Base-by-base conservation (phyloP, 2,329 filamentous ascomycete genomes). In the Cyanodermella asteris region DNA sequence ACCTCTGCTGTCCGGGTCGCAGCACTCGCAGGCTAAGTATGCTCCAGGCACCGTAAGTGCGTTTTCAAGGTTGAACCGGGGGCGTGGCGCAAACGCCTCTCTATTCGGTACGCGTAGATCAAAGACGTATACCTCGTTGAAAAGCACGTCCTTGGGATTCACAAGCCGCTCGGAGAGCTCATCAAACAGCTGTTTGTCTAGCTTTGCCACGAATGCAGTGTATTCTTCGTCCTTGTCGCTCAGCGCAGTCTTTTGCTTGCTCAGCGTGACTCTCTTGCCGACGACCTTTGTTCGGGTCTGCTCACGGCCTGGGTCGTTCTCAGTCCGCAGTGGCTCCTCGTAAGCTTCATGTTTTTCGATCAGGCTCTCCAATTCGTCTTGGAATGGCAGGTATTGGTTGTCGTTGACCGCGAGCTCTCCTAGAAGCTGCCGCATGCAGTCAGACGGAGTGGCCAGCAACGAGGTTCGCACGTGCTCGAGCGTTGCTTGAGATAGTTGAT, bases 271-370 rank as follows among this genome's bases (percentile, higher is more conserved):
- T 33, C 64, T 64, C 34, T 67, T 60, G 11, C 63, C 59, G 3
- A 67, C 54, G n/a, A 69, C 50, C 0, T 63, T 66, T 3, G 64
- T 64, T 28, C 60, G 50, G 5, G 64, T 42, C 11, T 55, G 57
- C 4, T 59, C 55, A 34, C 58, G 56, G 20, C 72, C 70, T 7
- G 72, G 60, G 36, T 72, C 72, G 44, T 87, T 75, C 42, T 72
- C 72, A 48, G 72, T 90, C 32, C 71, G 68, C 16, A 90, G 56
- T 4, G 56, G 47, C 18, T 51, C 53, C 7, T 55, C 50, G 16
- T 14, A n/a, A 22, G 51, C 45, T 22, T 55, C 43, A 10, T 62
- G 54, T 21, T 46, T 47, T 17, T 47, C 38, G 13, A 57, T 38
- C 5, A 76, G 42, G 8, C 39, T 38, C 21, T 53, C 47, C 17